Percentiles rank a stretch among this genome's conserved stretches.
Conservation (phyloP, 2,329 filamentous ascomycete genomes). For the Pseudogymnoascus destructans region DNA sequence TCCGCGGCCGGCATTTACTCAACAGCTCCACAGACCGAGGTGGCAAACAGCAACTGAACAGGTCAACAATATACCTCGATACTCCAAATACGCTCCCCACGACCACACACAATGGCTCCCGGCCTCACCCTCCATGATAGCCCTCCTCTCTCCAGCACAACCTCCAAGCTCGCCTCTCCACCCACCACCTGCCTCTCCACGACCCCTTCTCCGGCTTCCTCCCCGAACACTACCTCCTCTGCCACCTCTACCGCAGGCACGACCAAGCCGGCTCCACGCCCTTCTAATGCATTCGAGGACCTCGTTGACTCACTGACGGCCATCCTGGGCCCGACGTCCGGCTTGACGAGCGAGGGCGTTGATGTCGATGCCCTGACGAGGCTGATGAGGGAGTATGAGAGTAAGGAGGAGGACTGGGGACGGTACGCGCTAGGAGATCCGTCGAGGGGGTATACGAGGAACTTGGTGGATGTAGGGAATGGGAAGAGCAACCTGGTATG, state of each 20-base stretch:
- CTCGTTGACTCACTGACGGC: slow-evolving; percentile 63
- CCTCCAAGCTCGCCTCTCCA: not conserved
- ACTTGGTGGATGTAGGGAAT: slow-evolving; percentile 82
- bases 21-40: not conserved
- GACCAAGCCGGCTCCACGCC: not conserved
- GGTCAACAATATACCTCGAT: not conserved
- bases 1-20: not conserved
- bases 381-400: slow-evolving; percentile 64
- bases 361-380: slow-evolving; percentile 57
- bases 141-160: not conserved
- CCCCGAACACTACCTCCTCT: not conserved
- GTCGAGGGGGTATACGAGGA: slow-evolving; percentile 65
- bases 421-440: slow-evolving; percentile 62
- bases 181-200: not conserved
- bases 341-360: slow-evolving; percentile 69
- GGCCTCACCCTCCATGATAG: not conserved
- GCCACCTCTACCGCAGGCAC: not conserved
- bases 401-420: slow-evolving; percentile 56
- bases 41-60: not conserved
- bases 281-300: slow-evolving; percentile 44
- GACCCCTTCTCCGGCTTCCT: not conserved
- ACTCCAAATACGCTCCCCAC: not conserved
- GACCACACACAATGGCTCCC: not conserved
- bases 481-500: slow-evolving; percentile 44
- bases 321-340: slow-evolving; percentile 66